phyloP scores from a whole-genome alignment of 1,284 basidiomycete genomes.

The Schizopora paradoxa region DNA sequence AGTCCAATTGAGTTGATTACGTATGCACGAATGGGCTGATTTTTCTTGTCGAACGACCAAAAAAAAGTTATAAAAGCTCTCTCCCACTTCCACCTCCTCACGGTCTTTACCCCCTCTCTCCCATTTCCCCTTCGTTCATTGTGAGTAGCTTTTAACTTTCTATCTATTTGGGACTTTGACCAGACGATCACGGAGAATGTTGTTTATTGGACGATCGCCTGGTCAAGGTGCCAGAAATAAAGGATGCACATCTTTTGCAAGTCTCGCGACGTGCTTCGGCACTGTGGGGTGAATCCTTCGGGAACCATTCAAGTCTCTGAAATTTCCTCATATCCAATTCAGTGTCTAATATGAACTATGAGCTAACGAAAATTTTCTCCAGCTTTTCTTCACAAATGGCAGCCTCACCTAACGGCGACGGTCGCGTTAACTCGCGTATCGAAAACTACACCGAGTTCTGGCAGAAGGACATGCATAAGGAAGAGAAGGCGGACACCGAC shows the following conservation, averaged over 20 bases:
- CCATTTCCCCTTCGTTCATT: too few species aligned
- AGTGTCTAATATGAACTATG: neutral
- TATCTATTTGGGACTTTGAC: too few species aligned
- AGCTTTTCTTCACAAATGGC: constrained; percentile 26
- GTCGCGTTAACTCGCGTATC: constrained; percentile 79
- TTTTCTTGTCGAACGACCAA: too few species aligned
- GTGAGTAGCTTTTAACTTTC: too few species aligned
- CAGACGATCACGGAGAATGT: too few species aligned
- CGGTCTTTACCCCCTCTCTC: too few species aligned
- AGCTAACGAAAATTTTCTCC: neutral
- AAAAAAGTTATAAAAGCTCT: too few species aligned
- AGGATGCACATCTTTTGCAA: constrained; percentile 37
- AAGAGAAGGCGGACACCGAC: constrained; percentile 63
- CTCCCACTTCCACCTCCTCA: too few species aligned
- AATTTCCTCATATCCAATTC: constrained; percentile 12
- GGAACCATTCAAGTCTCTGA: constrained; percentile 80
- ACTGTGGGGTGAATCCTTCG: constrained; percentile 54
- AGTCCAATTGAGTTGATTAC: too few species aligned
- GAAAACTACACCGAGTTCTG: constrained; percentile 93
- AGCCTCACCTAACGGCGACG: constrained; percentile 44
- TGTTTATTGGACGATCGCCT: too few species aligned
- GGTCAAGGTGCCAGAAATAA: too few species aligned
- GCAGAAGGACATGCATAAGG: constrained; percentile 80
- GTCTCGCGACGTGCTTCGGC: constrained; percentile 45
- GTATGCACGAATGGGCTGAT: too few species aligned